Conservation (phyloP, 306 rosid genomes). For the Pyrus pyrifolia region DNA sequence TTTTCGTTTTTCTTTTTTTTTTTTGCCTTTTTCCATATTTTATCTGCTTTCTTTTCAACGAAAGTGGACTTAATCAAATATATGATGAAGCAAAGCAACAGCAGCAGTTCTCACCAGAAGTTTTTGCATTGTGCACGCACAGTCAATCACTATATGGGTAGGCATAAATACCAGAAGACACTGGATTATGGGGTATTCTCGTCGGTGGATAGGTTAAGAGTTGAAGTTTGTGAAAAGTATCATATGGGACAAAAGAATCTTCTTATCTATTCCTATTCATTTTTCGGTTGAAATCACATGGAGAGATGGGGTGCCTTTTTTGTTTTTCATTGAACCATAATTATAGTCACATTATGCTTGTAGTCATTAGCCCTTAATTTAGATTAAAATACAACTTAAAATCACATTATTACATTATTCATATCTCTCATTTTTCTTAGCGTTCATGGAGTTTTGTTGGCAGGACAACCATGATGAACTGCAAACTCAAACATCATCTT, state of each 20-base stretch:
- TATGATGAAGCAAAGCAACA: slow-evolving; percentile 6
- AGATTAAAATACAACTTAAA: neutral
- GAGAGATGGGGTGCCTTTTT: too few species aligned
- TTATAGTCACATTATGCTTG: neutral
- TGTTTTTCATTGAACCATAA: neutral
- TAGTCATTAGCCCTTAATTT: neutral
- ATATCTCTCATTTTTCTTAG: neutral
- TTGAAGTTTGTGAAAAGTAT: neutral
- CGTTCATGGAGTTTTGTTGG: neutral
- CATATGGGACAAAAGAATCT: neutral
- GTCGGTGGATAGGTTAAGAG: neutral
- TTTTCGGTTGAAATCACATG: neutral
- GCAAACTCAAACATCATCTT: neutral
- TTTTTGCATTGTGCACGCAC: neutral
- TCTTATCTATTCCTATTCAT: neutral
- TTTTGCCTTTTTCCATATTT: neutral
- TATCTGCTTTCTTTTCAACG: neutral
- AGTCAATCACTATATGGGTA: neutral
- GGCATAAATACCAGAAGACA: neutral
- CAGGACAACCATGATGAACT: neutral
- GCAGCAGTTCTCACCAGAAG: neutral
- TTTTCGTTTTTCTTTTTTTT: neutral
- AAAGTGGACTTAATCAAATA: neutral
- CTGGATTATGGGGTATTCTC: neutral
- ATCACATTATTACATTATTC: neutral